Base-by-base conservation (phyloP, 129 eudicot species). In the Saussurea involucrata region DNA sequence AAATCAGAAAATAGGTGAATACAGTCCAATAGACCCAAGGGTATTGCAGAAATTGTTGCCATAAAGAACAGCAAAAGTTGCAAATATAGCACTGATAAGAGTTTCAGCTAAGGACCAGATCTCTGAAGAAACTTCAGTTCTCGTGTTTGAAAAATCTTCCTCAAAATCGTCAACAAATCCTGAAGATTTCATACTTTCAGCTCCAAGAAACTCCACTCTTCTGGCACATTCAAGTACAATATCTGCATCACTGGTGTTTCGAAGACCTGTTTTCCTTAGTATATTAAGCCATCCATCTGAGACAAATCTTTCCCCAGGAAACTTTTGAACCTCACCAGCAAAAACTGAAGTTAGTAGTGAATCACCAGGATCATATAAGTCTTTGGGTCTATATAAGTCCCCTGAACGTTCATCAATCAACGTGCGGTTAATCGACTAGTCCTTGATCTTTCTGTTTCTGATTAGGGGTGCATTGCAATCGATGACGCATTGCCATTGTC, bases 11-110 rank as follows among this genome's bases (percentile, higher is more conserved):
- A 40, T 10, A 40, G 49, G 49, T 40, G 49, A 40, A 2, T 40
- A 40, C 15, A 40, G 49, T 40, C 49, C 49, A 40, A 40, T 2
- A 40, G 49, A 40, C 49, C 49, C 97, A 82, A 95, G 92, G 33
- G 70, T 78, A 77, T 87, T 90, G 83, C 99, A 95, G 75, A 95
- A 95, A 80, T 82, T 90, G 85, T 75, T 92, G 73, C 97, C 84
- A 79, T 92, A 95, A 72, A 95, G 99, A 64, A 92, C 92, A 8
- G 97, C 99, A 84, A 95, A 95, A 80, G 90, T 95, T 57, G 96
- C 87, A 72, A 95, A 92, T 37, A 95, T 88, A 17, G 96, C 90
- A 80, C 87, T 78, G 58, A 90, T 76, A 29, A 95, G 87, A 72
- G 82, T 90, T 76, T 95, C 99, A 46, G 96, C 97, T 73, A 95